A percentile compares a stretch with the other conserved stretches of the same genome.
These are phyloP conservation scores for Monosporascus cannonballus DNA, from an alignment of 2,329 filamentous ascomycete species.

Conservation along the genomic window DNA sequence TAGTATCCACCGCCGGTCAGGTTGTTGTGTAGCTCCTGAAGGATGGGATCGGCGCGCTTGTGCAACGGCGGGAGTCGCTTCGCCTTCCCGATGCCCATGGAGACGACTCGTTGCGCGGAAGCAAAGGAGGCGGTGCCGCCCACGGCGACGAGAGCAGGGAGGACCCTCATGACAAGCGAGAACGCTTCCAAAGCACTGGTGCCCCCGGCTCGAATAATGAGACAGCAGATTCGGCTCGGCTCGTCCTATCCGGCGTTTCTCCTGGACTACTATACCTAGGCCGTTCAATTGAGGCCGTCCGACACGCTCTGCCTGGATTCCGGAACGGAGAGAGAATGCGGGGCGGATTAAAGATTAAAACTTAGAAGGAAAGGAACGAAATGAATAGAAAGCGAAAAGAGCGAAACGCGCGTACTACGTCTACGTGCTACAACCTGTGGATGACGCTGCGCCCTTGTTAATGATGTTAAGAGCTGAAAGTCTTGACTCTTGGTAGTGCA, in stretches of 20 bases:
- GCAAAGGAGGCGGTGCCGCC: background rate
- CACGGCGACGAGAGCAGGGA: background rate
- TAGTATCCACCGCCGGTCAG: slow-evolving; percentile 50
- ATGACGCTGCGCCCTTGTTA: no score
- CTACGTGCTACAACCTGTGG: no score
- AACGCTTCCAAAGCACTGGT: no score
- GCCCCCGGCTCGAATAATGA: no score
- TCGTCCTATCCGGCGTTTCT: background rate
- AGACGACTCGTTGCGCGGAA: slow-evolving; percentile 18
- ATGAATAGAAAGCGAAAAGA: background rate
- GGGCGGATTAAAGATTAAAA: background rate
- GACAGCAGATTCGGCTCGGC: no score
- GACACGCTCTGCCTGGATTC: background rate
- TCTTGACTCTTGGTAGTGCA: no score
- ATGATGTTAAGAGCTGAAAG: no score
- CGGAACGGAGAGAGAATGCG: background rate
- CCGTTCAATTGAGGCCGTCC: background rate
- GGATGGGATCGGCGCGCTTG: slow-evolving; percentile 4
- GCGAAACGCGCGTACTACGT: background rate
- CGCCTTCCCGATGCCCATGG: slow-evolving; percentile 17
- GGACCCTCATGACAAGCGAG: background rate
- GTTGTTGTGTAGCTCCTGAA: slow-evolving; percentile 44
- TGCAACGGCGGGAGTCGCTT: slow-evolving; percentile 19
- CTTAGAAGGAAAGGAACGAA: background rate
- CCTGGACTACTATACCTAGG: background rate